Conservation (phyloP, 192 early-diverging fungal species). For the Coemansia sp. region DNA sequence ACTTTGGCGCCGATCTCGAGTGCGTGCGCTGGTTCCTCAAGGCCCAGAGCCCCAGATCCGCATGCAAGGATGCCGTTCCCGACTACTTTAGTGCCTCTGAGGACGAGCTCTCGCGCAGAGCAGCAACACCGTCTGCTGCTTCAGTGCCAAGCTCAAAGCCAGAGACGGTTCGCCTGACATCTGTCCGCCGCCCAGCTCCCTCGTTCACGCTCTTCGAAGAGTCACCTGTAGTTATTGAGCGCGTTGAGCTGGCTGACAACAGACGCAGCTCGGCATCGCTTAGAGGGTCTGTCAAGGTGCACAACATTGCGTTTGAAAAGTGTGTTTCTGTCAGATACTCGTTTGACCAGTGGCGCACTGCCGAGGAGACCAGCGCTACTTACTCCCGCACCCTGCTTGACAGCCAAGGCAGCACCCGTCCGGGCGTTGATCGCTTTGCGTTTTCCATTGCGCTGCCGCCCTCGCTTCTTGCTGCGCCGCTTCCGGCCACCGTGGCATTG, state of each 20-base stretch:
- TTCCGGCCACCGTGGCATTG: conserved; percentile 59
- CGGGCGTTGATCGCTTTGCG: conserved; percentile 70
- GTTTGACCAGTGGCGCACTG: conserved; percentile 78
- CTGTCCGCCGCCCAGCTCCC: conserved; percentile 42
- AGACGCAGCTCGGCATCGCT: conserved; percentile 53
- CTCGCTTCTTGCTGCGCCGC: conserved; percentile 22
- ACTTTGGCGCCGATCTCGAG: conserved; percentile 69
- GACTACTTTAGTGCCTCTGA: conserved; percentile 28
- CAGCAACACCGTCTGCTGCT: background rate
- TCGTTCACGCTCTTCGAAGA: conserved; percentile 52
- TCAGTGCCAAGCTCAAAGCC: conserved; percentile 7
- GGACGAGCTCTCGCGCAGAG: conserved; percentile 13
- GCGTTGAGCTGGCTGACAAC: conserved; percentile 53
- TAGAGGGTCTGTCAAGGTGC: conserved; percentile 70
- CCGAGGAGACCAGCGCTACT: conserved; percentile 63
- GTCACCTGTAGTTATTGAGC: conserved; percentile 62
- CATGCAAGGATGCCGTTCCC: conserved; percentile 41
- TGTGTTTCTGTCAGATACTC: conserved; percentile 78
- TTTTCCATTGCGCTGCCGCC: conserved; percentile 64
- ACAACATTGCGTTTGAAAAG: conserved; percentile 89
- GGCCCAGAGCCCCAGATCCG: conserved; percentile 62
- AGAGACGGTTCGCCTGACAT: conserved; percentile 34
- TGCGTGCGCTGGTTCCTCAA: conserved; percentile 72
- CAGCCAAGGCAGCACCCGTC: conserved; percentile 27
- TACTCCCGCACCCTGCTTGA: conserved; percentile 62